Evolutionary conservation across 768 basidiomycete species (phyloP).

Genomic region (Boletus coccyginus): DNA sequence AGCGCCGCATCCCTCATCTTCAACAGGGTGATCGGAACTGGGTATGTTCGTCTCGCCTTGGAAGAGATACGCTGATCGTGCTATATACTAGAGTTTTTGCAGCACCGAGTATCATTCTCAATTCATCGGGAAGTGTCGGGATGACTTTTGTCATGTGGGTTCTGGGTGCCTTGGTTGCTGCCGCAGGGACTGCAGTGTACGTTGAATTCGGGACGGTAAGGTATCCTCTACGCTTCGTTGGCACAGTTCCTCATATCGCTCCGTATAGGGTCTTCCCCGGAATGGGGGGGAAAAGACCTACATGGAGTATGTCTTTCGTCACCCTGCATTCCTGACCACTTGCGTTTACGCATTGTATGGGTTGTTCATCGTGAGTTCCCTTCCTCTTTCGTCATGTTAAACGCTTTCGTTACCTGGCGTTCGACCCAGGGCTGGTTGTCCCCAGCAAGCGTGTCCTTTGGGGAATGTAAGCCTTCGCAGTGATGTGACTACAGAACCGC

Average conservation of each 20-base stretch:
- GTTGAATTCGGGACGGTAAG: conserved; percentile 73
- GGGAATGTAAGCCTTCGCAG: conserved; percentile 54
- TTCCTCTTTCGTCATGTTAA: neutral
- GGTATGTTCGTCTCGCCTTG: conserved; percentile 37
- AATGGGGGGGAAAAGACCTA: conserved; percentile 80
- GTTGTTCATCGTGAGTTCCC: conserved; percentile 49
- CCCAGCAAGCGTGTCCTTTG: conserved; percentile 63
- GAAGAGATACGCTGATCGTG: neutral
- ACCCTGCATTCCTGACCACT: conserved; percentile 58
- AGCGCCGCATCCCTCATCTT: conserved; percentile 68
- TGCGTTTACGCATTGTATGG: conserved; percentile 59
- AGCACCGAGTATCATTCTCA: conserved; percentile 65
- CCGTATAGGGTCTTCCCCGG: conserved; percentile 55
- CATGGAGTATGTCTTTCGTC: conserved; percentile 64
- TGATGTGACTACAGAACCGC: neutral
- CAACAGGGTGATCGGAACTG: conserved; percentile 74
- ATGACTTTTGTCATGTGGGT: conserved; percentile 70
- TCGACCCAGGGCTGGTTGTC: conserved; percentile 51
- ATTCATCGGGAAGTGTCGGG: conserved; percentile 67
- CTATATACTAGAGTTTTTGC: conserved; percentile 56
- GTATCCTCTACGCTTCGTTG: neutral
- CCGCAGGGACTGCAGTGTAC: conserved; percentile 66
- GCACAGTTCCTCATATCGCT: neutral
- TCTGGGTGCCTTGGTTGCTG: conserved; percentile 60
- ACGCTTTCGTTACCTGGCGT: neutral